A percentile compares a stretch with the other conserved stretches of the same genome.
Conservation (phyloP, 192 early-diverging fungal species). For the Coemansia sp. region DNA sequence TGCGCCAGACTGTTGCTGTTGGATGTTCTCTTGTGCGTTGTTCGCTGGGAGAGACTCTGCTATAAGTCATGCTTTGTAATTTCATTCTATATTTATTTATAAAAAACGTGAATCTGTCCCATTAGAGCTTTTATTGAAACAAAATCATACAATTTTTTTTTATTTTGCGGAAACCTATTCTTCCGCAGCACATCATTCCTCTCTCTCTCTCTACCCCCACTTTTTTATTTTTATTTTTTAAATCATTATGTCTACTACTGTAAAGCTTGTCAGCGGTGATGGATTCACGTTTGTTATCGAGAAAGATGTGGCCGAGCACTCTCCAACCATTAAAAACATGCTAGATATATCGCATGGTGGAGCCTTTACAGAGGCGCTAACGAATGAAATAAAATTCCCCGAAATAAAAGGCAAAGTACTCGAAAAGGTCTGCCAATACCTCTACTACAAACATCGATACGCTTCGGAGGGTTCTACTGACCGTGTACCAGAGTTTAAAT, state of each 20-base stretch:
- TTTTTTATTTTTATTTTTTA: too few species aligned
- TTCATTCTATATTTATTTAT: constrained; percentile 12
- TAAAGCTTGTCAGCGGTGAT: constrained; percentile 80
- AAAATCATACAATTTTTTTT: too few species aligned
- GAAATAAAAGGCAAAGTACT: constrained; percentile 93
- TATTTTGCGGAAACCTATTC: too few species aligned
- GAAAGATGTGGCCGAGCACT: constrained; percentile 84
- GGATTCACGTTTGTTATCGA: constrained; percentile 89
- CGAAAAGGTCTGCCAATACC: constrained; percentile 93
- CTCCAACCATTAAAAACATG: constrained; percentile 96
- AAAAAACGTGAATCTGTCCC: neutral
- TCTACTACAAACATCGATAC: constrained; percentile 85
- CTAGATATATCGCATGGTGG: constrained; percentile 73
- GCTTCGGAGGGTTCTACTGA: constrained; percentile 23
- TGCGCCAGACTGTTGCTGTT: constrained; percentile 84
- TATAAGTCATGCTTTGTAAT: constrained; percentile 42
- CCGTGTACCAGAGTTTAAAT: constrained; percentile 80
- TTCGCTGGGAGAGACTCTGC: constrained; percentile 80
- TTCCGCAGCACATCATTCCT: too few species aligned
- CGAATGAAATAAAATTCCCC: constrained; percentile 83
- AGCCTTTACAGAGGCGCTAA: constrained; percentile 89
- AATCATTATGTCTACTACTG: constrained; percentile 5
- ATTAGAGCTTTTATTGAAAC: too few species aligned
- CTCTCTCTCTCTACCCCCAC: too few species aligned
- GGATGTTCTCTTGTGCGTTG: constrained; percentile 89